Evolutionary conservation across 768 basidiomycete genomes (phyloP).

Genomic region (Ramaria sp.): DNA sequence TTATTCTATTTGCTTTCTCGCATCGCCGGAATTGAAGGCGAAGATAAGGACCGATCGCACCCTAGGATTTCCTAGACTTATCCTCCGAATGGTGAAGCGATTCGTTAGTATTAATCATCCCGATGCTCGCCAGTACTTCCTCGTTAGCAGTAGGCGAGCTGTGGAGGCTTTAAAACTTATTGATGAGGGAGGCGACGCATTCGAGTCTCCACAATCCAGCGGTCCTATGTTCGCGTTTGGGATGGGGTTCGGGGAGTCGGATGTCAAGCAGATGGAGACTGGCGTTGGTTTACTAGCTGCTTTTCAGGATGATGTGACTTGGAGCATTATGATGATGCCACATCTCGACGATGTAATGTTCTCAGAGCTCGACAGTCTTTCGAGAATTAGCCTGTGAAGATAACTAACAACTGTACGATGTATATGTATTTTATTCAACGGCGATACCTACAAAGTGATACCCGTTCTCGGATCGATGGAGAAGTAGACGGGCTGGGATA

Average conservation of each 20-base stretch:
- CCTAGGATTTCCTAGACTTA: conserved; percentile 57
- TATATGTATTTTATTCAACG: conserved; percentile 1
- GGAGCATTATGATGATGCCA: conserved; percentile 60
- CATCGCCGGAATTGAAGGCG: conserved; percentile 63
- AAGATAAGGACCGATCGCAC: conserved; percentile 52
- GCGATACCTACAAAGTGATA: neutral
- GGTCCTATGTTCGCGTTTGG: conserved; percentile 65
- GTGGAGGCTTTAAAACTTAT: conserved; percentile 71
- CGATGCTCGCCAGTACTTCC: conserved; percentile 43
- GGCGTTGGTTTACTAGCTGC: conserved; percentile 70
- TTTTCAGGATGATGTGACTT: conserved; percentile 52
- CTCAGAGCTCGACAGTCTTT: conserved; percentile 66
- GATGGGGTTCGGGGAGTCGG: conserved; percentile 74
- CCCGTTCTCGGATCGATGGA: neutral
- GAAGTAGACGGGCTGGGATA: neutral
- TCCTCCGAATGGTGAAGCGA: conserved; percentile 62
- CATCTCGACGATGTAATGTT: conserved; percentile 65
- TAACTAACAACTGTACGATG: neutral
- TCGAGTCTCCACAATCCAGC: conserved; percentile 52
- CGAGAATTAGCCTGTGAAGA: conserved; percentile 2
- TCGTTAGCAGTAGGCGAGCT: conserved; percentile 49
- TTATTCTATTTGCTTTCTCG: conserved; percentile 78
- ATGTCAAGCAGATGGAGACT: conserved; percentile 51
- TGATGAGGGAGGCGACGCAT: conserved; percentile 65
- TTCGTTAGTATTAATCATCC: conserved; percentile 39